Evolutionary conservation across 2,329 filamentous ascomycete genomes (phyloP).

Genomic region (Trichoderma aggressivum): DNA sequence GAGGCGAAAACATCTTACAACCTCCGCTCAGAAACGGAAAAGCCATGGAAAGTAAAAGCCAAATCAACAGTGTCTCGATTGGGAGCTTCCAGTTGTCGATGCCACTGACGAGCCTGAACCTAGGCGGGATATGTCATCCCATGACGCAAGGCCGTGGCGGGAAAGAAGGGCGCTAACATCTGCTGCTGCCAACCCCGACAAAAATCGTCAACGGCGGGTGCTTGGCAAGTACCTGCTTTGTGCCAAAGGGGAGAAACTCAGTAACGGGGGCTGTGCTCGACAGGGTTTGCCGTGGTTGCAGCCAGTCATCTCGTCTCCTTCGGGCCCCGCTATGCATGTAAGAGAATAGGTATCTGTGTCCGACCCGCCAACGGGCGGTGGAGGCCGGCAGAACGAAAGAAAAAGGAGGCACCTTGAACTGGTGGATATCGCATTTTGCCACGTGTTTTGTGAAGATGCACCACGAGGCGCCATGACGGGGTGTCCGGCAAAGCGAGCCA

Average conservation of each 20-base stretch:
- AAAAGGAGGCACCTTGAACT: constrained; percentile 11
- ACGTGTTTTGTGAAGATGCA: constrained; percentile 30
- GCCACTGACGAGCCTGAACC: neutral
- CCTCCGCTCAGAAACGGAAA: neutral
- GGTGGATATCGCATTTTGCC: constrained; percentile 25
- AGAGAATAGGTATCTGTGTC: neutral
- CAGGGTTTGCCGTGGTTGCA: neutral
- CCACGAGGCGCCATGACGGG: constrained; percentile 11
- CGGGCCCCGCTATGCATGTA: neutral
- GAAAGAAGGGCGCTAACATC: neutral
- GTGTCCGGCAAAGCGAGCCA: neutral
- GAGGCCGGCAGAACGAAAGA: neutral
- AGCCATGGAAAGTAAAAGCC: neutral
- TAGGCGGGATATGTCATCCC: neutral
- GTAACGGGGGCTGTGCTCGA: neutral
- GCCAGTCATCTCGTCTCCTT: neutral
- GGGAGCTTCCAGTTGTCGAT: neutral
- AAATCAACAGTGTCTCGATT: neutral
- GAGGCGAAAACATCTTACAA: neutral
- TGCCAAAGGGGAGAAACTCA: neutral
- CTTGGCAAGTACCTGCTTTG: neutral
- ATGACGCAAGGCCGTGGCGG: neutral
- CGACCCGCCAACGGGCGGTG: neutral
- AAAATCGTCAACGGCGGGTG: neutral
- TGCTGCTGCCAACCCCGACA: neutral